phyloP scores from a whole-genome alignment of 2,329 filamentous ascomycete species.

The Ophiostoma triangulosporum region DNA sequence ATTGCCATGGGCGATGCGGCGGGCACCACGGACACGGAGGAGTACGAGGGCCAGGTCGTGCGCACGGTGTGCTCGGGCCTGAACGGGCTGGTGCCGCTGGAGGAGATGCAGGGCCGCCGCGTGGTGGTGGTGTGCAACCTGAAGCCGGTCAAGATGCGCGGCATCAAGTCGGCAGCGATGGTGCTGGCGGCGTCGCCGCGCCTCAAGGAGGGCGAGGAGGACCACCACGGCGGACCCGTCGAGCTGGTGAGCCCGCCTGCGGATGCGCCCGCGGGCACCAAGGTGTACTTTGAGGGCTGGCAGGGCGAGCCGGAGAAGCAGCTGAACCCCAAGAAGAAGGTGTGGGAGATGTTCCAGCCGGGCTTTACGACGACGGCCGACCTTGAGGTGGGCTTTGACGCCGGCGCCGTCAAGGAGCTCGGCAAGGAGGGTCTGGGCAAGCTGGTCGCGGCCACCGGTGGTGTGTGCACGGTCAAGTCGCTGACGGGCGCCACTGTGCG shows the following conservation, averaged over 20 bases:
- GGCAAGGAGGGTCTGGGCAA: slow-evolving; percentile 54
- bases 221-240: slow-evolving; percentile 78
- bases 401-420: slow-evolving; percentile 59
- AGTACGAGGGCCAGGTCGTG: slow-evolving; percentile 82
- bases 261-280: slow-evolving; percentile 67
- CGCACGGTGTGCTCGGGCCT: slow-evolving; percentile 95
- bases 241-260: slow-evolving; percentile 80
- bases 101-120: slow-evolving; percentile 94
- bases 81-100: slow-evolving; percentile 81
- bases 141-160: slow-evolving; percentile 98
- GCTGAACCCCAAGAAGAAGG: slow-evolving; percentile 98
- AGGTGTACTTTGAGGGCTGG: slow-evolving; percentile 90
- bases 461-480: slow-evolving; percentile 69
- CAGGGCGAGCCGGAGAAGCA: slow-evolving; percentile 83
- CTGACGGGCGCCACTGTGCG: slow-evolving; percentile 71
- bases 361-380: slow-evolving; percentile 81
- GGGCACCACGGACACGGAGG: slow-evolving; percentile 75
- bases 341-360: slow-evolving; percentile 94
- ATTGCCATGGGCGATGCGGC: slow-evolving; percentile 86
- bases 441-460: slow-evolving; percentile 64
- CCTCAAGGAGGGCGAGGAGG: slow-evolving; percentile 60
- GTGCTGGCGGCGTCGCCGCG: slow-evolving; percentile 88
- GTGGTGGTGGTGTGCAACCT: slow-evolving; percentile 94
- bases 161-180: slow-evolving; percentile 68
- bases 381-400: slow-evolving; percentile 79